These are phyloP conservation scores for Bruguiera hainesii DNA, from an alignment of 441 rosid genomes.

Conservation along the genomic window DNA sequence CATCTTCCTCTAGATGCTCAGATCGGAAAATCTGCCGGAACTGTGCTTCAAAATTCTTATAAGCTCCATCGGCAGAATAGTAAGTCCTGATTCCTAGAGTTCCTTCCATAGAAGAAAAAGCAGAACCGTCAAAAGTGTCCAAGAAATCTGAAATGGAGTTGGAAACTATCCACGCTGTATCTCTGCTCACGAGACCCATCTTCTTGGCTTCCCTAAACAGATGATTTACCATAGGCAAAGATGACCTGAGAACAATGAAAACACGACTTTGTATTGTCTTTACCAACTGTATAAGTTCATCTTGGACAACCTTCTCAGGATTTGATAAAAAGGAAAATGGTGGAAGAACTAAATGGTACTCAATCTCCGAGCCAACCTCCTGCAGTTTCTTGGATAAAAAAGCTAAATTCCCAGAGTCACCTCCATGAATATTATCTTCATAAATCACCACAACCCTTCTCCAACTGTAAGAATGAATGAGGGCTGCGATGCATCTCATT, in stretches of 20 bases:
- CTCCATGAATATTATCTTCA: constrained; percentile 35
- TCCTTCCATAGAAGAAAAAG: constrained; percentile 37
- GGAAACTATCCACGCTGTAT: constrained; percentile 37
- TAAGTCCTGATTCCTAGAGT: constrained; percentile 31
- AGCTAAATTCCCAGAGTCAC: constrained; percentile 30
- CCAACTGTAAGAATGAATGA: constrained; percentile 35
- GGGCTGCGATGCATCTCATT: constrained; percentile 37
- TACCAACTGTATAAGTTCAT: constrained; percentile 22
- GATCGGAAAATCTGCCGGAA: constrained; percentile 15
- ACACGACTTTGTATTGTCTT: constrained; percentile 21
- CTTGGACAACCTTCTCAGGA: constrained; percentile 16
- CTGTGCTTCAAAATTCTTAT: constrained; percentile 17
- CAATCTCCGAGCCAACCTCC: constrained; percentile 34
- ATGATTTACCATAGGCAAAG: constrained; percentile 28
- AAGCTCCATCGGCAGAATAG: constrained; percentile 16
- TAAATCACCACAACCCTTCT: constrained; percentile 34
- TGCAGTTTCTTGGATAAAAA: constrained; percentile 33
- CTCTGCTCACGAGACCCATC: constrained; percentile 28
- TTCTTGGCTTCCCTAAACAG: constrained; percentile 31
- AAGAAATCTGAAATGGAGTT: constrained; percentile 27
- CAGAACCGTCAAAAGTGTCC: constrained; percentile 28
- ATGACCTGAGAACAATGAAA: constrained; percentile 35
- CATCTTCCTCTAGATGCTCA: constrained; percentile 24
- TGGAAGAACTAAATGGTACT: constrained; percentile 37
- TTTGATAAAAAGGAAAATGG: constrained; percentile 29